Conservation (phyloP, 75 land plant species). For the Pseudotsuga menziesii region DNA sequence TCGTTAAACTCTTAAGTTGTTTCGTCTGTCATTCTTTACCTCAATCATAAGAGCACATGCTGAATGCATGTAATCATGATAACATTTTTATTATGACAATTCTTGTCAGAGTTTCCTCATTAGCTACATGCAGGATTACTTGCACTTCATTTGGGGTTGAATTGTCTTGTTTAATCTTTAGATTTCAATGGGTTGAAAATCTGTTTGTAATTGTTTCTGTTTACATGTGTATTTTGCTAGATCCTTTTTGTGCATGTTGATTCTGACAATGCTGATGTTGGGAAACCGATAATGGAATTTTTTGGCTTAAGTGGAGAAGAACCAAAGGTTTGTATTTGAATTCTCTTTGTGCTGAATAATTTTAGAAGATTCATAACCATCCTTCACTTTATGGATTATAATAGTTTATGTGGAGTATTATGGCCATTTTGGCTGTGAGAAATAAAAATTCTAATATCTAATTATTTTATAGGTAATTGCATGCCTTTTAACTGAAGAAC, state of each 20-base stretch:
- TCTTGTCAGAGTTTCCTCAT: neutral
- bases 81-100: neutral
- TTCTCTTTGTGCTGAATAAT: neutral
- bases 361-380: neutral
- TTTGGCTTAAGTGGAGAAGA: conserved; percentile 80
- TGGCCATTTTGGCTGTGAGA: neutral
- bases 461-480: conserved; percentile 40
- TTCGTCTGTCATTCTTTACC: neutral
- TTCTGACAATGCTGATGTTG: conserved; percentile 62
- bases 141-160: neutral
- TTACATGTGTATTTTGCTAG: conserved; percentile 27
- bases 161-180: conserved; percentile 5
- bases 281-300: conserved; percentile 64
- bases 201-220: neutral
- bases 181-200: neutral
- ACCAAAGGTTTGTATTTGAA: conserved; percentile 36
- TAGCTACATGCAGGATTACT: neutral
- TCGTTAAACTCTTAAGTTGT: neutral
- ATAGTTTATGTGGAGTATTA: neutral
- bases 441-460: neutral
- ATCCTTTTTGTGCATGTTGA: conserved; percentile 76
- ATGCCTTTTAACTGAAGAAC: conserved; percentile 62
- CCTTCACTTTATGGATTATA: neutral
- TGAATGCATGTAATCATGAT: neutral
- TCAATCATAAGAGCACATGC: neutral